Evolutionary conservation across 177 flowering plant genomes (phyloP).

Genomic region (Vitis hybrid): DNA sequence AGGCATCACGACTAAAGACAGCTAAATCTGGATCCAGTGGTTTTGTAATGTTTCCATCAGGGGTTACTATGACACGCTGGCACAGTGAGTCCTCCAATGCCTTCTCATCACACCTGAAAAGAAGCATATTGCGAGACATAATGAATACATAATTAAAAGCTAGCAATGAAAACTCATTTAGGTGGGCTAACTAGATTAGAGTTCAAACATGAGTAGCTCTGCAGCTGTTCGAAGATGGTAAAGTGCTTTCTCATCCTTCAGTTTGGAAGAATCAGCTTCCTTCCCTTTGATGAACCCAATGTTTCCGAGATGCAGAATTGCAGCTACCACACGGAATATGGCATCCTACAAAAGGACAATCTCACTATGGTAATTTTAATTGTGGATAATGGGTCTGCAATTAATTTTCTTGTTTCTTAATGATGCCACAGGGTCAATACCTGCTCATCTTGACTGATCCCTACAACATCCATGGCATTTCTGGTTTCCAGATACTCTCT

Average conservation of each 20-base stretch:
- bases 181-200: constrained; percentile 10
- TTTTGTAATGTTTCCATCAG: constrained; percentile 79
- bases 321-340: constrained; percentile 83
- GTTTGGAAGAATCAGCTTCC: constrained; percentile 72
- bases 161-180: not conserved
- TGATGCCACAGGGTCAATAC: constrained; percentile 26
- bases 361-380: not conserved
- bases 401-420: not conserved
- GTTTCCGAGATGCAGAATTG: constrained; percentile 88
- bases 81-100: constrained; percentile 71
- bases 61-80: constrained; percentile 87
- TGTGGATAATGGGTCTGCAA: not conserved
- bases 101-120: constrained; percentile 65
- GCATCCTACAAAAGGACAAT: constrained; percentile 53
- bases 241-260: constrained; percentile 66
- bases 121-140: constrained; percentile 4
- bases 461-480: constrained; percentile 90
- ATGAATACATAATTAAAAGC: not conserved
- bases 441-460: constrained; percentile 82
- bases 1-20: constrained; percentile 69
- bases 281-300: constrained; percentile 69
- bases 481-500: constrained; percentile 81
- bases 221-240: constrained; percentile 78
- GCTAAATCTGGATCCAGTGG: constrained; percentile 74
- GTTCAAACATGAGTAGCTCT: constrained; percentile 68